Base-by-base conservation (phyloP, 2,329 filamentous ascomycete species). In the Scleromitrula shiraiana region DNA sequence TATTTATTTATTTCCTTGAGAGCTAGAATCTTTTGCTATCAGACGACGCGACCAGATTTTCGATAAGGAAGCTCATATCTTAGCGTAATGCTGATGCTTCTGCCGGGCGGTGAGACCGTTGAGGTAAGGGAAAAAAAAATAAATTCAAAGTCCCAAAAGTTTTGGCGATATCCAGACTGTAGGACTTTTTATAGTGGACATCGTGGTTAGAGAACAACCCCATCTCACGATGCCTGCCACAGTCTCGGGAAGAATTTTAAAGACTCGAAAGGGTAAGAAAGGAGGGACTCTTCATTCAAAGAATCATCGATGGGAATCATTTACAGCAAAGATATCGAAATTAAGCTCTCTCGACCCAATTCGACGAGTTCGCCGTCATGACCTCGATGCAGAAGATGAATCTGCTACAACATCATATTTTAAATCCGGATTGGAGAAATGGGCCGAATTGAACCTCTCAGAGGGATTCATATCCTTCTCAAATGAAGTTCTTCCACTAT, bases 281-380 rank as follows among this genome's bases (percentile, higher is more conserved):
- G 76, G n/a, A n/a, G n/a, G 76, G 55, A 94, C 88, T 22, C 73
- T 75, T 42, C 86, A 89, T 57, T 82, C 83, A 53, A 90, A 88
- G 63, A 85, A 88, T 44, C 88, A 96, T 69, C 78, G 87, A 64
- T 97, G 88, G 79, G 85, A 96, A 69, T 84, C 87, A 53, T 97
- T 97, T 69, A 87, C 84, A 51, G 79, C 83, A 63, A 93, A 94
- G 67, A 87, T 97, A 65, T 80, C 87, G 54, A 93, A 90, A 66
- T 78, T 97, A 63, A 93, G 88, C 68, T 80, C 80, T 26, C 76
- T 98, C 69, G 91, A 98, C 62, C 93, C 93, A 38, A 78, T 98
- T 58, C 88, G 93, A 67, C 84, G 84, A 69, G 85, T 94, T 60
- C 87, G 89, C 67, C 84, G 85, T 65, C 79, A 94, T 70, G 82